These are phyloP conservation scores for Kalmusia sp. DNA, from an alignment of 2,329 filamentous ascomycete species.

Conservation along the genomic window DNA sequence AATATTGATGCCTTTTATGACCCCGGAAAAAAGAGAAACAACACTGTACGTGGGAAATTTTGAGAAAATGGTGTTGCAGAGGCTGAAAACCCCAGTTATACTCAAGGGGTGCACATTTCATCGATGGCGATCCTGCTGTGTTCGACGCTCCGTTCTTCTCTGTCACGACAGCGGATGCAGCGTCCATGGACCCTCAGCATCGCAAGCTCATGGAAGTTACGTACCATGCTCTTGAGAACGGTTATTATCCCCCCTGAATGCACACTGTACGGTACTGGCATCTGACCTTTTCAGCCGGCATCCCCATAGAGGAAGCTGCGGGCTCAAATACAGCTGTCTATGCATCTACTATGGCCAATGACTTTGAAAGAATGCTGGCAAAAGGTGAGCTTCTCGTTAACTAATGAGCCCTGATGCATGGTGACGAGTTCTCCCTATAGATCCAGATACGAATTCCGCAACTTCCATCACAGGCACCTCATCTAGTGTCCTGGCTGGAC, in stretches of 20 bases:
- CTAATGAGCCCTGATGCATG: too few relatives aligned
- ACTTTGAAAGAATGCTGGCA: conserved; percentile 24
- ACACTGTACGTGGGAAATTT: not conserved
- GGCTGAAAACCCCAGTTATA: not conserved
- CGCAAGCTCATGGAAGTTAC: conserved; percentile 27
- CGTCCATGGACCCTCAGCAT: conserved; percentile 28
- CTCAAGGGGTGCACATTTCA: conserved; percentile 1
- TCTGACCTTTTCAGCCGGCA: not conserved
- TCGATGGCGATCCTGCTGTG: conserved; percentile 4
- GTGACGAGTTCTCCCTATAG: too few relatives aligned
- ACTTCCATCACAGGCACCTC: conserved; percentile 1
- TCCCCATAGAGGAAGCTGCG: not conserved
- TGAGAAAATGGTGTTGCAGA: not conserved
- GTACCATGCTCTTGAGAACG: conserved; percentile 46
- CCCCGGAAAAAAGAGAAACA: too few relatives aligned
- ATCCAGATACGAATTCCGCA: conserved; percentile 14
- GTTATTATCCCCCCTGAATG: not conserved
- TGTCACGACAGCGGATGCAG: conserved; percentile 21
- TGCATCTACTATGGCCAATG: not conserved
- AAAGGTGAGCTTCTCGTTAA: too few relatives aligned
- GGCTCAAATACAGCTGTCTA: not conserved
- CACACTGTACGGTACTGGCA: not conserved
- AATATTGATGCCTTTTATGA: conserved; percentile 18
- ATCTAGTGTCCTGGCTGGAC: conserved; percentile 15
- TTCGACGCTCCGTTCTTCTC: conserved; percentile 43